phyloP scores from a whole-genome alignment of 306 rosid genomes.

The Rosa lucieae region DNA sequence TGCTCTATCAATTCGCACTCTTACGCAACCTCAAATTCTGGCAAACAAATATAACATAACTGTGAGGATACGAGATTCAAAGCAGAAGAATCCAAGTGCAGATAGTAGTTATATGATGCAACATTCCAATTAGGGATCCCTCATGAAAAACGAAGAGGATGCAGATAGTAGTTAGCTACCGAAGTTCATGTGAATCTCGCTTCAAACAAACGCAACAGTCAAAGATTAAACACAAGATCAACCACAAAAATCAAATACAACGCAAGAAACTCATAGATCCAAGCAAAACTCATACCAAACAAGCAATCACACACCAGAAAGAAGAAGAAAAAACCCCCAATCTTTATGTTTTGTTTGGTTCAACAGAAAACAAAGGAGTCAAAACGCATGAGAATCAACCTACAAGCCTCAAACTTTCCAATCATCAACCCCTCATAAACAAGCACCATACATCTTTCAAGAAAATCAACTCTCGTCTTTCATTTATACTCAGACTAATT shows the following conservation, averaged over 20 bases:
- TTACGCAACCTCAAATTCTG: neutral
- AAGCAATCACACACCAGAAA: neutral
- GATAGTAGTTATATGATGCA: neutral
- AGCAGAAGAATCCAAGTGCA: neutral
- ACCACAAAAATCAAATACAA: neutral
- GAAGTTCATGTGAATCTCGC: neutral
- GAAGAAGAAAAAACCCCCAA: neutral
- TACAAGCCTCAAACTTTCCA: neutral
- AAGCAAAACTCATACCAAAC: constrained; percentile 10
- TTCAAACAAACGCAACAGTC: neutral
- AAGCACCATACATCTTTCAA: constrained; percentile 6
- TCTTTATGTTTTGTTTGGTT: constrained; percentile 25
- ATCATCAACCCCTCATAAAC: constrained; percentile 17
- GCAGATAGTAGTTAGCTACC: neutral
- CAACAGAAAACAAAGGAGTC: constrained; percentile 8
- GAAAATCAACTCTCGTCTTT: neutral
- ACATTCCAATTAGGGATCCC: neutral
- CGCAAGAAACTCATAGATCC: constrained; percentile 20
- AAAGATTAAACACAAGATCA: constrained; percentile 4
- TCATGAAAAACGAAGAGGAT: neutral
- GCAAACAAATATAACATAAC: constrained; percentile 2
- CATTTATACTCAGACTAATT: neutral
- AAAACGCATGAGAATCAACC: neutral
- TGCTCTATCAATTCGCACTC: neutral
- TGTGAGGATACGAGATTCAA: neutral